Evolutionary conservation across 2,329 filamentous ascomycete genomes (phyloP), one percentile per base, ranked within the genome.

Genomic region (Sporothrix pseudoabietina): DNA sequence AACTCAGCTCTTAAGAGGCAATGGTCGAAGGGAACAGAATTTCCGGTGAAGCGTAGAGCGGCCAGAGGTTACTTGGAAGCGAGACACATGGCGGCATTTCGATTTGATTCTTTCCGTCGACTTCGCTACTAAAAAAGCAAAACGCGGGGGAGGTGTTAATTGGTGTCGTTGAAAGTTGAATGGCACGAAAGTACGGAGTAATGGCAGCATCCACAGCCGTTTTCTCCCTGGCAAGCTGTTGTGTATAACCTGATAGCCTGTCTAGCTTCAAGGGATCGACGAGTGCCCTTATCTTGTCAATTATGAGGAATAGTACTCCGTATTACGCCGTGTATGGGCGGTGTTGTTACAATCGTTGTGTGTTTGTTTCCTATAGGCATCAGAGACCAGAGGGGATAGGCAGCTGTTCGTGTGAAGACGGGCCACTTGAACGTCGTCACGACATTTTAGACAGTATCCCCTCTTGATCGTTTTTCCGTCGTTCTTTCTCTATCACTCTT

Each of bases 21-120:
- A 41, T 30, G 32, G 57, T 63, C 35, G 57, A 63, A 63, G 57
- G 32, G 32, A 63, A 63, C 57, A 63, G 57, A 41, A 41, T 39
- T 22, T 63, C 57, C 35, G 32, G 19, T 63, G 32, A 22, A 63
- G 57, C 57, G 57, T 41, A 30, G 32, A 22, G 22, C 35, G 4
- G 57, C 7, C 16, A 32, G 30, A 19, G 22, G 32, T 32, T 61
- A 39, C 57, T 41, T 41, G 35, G 9, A 41, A 12, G 57, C 41
- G 57, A 41, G 32, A 41, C 57, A 63, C 57, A 63, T 63, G 57
- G 41, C 57, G 41, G 19, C 57, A 19, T 63, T 30, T 26, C 35
- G 30, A 59, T 14, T 35, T 12, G 55, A 59, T n/a, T 14, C 30
- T 1, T 59, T 30, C 14, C 16, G 55, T 19, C 30, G 30, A 61